Conservation (phyloP, 306 rosid species). For the Begonia fuchsioides region DNA sequence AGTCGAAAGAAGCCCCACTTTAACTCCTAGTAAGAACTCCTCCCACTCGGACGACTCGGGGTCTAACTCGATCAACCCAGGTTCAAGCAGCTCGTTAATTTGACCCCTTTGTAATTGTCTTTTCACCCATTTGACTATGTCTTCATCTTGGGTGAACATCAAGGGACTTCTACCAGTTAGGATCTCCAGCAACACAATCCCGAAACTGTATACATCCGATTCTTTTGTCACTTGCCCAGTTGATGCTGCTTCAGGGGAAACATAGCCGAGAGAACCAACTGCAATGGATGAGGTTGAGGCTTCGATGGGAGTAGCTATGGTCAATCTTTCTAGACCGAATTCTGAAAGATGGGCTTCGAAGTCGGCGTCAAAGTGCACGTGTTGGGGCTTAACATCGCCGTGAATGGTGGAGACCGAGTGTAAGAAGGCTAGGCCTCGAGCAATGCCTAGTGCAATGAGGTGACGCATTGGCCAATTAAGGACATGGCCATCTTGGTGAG, state of each 20-base stretch:
- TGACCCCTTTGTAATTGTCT: slow-evolving; percentile 56
- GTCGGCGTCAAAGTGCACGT: slow-evolving; percentile 74
- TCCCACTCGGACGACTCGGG: slow-evolving; percentile 86
- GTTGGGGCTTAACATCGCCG: slow-evolving; percentile 68
- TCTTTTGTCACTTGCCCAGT: slow-evolving; percentile 52
- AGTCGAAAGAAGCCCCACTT: slow-evolving; percentile 68
- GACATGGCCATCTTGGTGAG: slow-evolving; percentile 84
- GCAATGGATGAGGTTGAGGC: slow-evolving; percentile 38
- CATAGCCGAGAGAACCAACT: slow-evolving; percentile 60
- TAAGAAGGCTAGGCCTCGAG: slow-evolving; percentile 57
- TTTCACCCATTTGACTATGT: slow-evolving; percentile 84
- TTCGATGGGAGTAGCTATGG: slow-evolving; percentile 20
- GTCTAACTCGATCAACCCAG: slow-evolving; percentile 73
- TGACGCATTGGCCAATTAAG: slow-evolving; percentile 94
- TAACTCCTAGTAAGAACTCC: slow-evolving; percentile 69
- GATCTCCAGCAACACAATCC: slow-evolving; percentile 68
- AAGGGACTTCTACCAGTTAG: slow-evolving; percentile 66
- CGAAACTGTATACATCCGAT: slow-evolving; percentile 67
- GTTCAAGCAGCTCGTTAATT: slow-evolving; percentile 52
- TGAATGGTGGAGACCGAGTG: slow-evolving; percentile 57
- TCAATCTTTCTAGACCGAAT: slow-evolving; percentile 55
- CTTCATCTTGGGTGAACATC: slow-evolving; percentile 66
- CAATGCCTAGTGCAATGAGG: slow-evolving; percentile 70
- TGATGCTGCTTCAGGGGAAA: slow-evolving; percentile 50
- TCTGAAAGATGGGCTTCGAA: slow-evolving; percentile 81